These are phyloP conservation scores for Mycosphaerelloides madeirae DNA, from an alignment of 2,329 filamentous ascomycete genomes.

Conservation along the genomic window DNA sequence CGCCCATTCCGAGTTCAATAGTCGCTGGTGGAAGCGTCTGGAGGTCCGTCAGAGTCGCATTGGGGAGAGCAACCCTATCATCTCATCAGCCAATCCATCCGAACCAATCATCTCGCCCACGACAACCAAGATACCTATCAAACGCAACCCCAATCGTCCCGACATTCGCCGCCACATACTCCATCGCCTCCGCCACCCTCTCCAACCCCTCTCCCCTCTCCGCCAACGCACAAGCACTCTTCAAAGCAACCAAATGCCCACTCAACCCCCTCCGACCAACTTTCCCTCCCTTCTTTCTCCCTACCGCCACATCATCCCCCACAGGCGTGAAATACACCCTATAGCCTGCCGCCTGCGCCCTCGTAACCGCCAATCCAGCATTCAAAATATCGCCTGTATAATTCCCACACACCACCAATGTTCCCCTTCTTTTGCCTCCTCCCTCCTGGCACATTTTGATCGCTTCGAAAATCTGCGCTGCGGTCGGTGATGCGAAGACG, in stretches of 20 bases:
- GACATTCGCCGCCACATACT: slow-evolving; percentile 34
- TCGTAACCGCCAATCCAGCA: slow-evolving; percentile 57
- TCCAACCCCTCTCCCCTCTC: slow-evolving; percentile 30
- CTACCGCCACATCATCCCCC: slow-evolving; percentile 62
- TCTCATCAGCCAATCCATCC: slow-evolving; percentile 5
- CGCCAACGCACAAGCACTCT: slow-evolving; percentile 55
- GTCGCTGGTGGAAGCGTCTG: slow-evolving; percentile 51
- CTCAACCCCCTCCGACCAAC: slow-evolving; percentile 60
- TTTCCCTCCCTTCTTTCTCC: slow-evolving; percentile 50
- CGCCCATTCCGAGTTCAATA: slow-evolving; percentile 61
- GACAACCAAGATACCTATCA: slow-evolving; percentile 25
- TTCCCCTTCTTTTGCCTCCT: slow-evolving; percentile 39
- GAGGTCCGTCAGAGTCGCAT: slow-evolving; percentile 56
- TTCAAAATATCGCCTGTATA: slow-evolving; percentile 62
- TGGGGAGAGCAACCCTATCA: slow-evolving; percentile 34
- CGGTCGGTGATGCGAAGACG: slow-evolving; percentile 60
- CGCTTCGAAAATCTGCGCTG: slow-evolving; percentile 58
- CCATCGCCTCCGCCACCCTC: slow-evolving; percentile 34
- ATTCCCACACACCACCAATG: slow-evolving; percentile 60
- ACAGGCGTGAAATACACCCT: slow-evolving; percentile 56
- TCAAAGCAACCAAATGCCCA: slow-evolving; percentile 57
- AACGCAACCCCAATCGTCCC: slow-evolving; percentile 35
- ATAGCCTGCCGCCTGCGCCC: slow-evolving; percentile 52
- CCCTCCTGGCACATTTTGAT: slow-evolving; percentile 52
- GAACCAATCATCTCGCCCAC: not conserved